These are phyloP conservation scores for Dipodascus geniculatus DNA, from an alignment of 805 yeast species.

Conservation along the genomic window DNA sequence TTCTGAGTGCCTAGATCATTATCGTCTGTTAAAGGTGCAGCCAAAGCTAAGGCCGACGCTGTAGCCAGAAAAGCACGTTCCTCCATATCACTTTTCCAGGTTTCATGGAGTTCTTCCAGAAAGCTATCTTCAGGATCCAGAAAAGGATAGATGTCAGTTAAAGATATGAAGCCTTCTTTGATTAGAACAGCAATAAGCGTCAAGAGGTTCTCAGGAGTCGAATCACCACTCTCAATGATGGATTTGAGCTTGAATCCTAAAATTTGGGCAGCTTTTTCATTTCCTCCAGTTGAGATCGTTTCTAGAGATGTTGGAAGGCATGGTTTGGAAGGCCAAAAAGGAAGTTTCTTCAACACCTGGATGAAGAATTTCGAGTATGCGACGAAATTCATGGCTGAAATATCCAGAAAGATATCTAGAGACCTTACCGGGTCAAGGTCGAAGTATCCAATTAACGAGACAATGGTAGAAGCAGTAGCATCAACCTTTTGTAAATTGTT, in stretches of 20 bases:
- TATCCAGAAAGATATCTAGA: slow-evolving; percentile 48
- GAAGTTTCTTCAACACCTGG: slow-evolving; percentile 38
- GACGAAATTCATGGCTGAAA: slow-evolving; percentile 36
- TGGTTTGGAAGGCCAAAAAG: slow-evolving; percentile 55
- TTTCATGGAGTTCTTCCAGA: slow-evolving; percentile 33
- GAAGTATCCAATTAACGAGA: slow-evolving; percentile 59
- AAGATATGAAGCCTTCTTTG: slow-evolving; percentile 53
- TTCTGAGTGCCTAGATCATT: slow-evolving; percentile 3
- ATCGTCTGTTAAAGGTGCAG: slow-evolving; percentile 69
- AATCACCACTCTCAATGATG: slow-evolving; percentile 17
- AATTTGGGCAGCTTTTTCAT: slow-evolving; percentile 40
- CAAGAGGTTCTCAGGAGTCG: slow-evolving; percentile 33
- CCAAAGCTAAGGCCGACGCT: slow-evolving; percentile 74
- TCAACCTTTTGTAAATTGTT: slow-evolving; percentile 22
- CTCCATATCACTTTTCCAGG: slow-evolving; percentile 37
- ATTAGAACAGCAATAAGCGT: slow-evolving; percentile 44
- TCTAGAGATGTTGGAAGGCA: slow-evolving; percentile 23
- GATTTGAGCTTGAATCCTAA: slow-evolving; percentile 35
- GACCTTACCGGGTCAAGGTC: slow-evolving; percentile 61
- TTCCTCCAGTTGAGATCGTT: slow-evolving; percentile 40
- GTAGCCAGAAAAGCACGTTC: slow-evolving; percentile 48
- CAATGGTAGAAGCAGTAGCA: slow-evolving; percentile 36
- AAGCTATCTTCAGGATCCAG: slow-evolving; percentile 41
- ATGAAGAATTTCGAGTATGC: slow-evolving; percentile 36
- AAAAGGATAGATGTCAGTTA: slow-evolving; percentile 47